A percentile compares a stretch with the other conserved stretches of the same genome.
These are phyloP conservation scores for Porcisia hertigi DNA, from an alignment of 208 protist species.

Conservation along the genomic window DNA sequence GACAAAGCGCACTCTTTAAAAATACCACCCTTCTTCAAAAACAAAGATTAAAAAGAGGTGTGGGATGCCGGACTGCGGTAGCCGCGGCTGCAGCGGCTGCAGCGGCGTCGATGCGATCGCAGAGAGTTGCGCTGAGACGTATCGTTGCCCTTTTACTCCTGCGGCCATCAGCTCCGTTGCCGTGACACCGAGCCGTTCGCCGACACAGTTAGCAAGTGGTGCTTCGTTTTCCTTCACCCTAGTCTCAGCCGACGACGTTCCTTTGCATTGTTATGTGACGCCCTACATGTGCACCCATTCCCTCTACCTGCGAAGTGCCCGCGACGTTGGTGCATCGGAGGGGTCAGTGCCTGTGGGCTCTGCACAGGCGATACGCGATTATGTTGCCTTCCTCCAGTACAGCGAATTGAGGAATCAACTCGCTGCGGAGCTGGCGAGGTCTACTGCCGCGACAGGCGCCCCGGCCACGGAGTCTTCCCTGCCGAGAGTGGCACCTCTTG, in stretches of 20 bases:
- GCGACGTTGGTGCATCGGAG: conserved; percentile 37
- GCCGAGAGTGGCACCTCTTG: background rate
- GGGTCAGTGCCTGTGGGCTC: conserved; percentile 49
- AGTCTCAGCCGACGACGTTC: conserved; percentile 29
- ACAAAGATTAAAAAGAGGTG: background rate
- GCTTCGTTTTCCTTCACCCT: conserved; percentile 31
- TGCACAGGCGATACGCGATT: conserved; percentile 35
- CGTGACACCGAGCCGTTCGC: background rate
- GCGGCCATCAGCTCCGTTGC: background rate
- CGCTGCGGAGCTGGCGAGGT: conserved; percentile 14
- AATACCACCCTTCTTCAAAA: too few relatives aligned
- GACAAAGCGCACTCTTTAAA: too few relatives aligned
- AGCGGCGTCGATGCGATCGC: background rate
- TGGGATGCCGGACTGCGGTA: background rate
- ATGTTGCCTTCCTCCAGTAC: conserved; percentile 47
- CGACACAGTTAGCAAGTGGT: background rate
- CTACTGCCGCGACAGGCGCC: background rate
- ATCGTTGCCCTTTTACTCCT: background rate
- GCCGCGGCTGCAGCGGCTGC: background rate
- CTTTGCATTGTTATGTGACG: conserved; percentile 13
- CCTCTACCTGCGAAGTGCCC: conserved; percentile 43
- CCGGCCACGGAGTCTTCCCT: background rate
- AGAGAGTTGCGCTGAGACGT: background rate
- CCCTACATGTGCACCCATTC: conserved; percentile 31
- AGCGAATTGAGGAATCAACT: conserved; percentile 21